phyloP scores from a whole-genome alignment of 2,329 filamentous ascomycete genomes.

The Venturia carpophila region DNA sequence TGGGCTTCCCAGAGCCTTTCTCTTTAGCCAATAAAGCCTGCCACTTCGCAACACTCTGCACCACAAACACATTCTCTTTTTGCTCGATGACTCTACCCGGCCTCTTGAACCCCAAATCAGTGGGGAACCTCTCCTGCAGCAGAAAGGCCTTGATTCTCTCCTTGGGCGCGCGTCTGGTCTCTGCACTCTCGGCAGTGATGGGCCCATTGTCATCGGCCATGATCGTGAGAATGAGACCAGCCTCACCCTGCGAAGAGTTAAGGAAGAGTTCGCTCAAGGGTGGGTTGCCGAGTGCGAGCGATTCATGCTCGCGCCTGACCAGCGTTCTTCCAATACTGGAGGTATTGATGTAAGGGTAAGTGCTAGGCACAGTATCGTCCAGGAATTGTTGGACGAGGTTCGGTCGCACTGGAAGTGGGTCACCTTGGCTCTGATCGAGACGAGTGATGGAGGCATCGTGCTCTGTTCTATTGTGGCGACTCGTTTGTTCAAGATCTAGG shows the following conservation, averaged over 20 bases:
- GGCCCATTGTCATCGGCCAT: not conserved
- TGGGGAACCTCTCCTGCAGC: slow-evolving; percentile 5
- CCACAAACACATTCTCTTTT: slow-evolving; percentile 1
- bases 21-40: not conserved
- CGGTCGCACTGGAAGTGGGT: not conserved
- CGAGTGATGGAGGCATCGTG: slow-evolving; percentile 17
- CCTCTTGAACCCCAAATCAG: not conserved
- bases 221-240: not conserved
- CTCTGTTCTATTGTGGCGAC: slow-evolving; percentile 8
- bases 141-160: not conserved
- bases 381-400: slow-evolving; percentile 11
- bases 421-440: slow-evolving; percentile 16
- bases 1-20: not conserved
- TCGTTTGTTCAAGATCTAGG: slow-evolving; percentile 14
- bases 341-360: slow-evolving; percentile 8
- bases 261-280: not conserved
- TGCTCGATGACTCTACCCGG: not conserved
- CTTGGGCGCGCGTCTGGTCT: not conserved
- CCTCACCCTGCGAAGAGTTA: not conserved
- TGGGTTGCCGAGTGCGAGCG: slow-evolving; percentile 7
- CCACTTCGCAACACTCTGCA: not conserved
- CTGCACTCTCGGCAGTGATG: not conserved
- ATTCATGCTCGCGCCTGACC: slow-evolving; percentile 11
- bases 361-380: slow-evolving; percentile 1
- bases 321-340: not conserved